Percentiles rank a stretch among this genome's conserved stretches.
Evolutionary conservation across 345 rosid genomes (phyloP).

Genomic region (Corchorus olitorius): DNA sequence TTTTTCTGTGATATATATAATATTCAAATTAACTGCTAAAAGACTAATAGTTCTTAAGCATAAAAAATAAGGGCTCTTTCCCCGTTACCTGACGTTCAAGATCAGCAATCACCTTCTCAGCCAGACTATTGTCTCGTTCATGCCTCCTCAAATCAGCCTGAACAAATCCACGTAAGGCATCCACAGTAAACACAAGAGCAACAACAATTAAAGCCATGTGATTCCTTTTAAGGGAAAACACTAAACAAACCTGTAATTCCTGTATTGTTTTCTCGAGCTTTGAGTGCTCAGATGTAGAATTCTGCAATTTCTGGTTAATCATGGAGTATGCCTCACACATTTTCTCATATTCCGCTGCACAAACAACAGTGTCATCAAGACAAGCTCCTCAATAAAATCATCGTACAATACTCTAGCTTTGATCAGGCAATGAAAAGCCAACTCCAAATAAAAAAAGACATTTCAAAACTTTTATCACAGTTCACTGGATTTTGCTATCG

Average conservation of each 20-base stretch:
- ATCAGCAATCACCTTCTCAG: slow-evolving; percentile 81
- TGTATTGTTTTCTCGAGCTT: slow-evolving; percentile 67
- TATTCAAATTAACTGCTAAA: neutral
- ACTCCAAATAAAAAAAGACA: neutral
- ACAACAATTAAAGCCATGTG: neutral
- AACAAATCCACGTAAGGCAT: slow-evolving; percentile 18
- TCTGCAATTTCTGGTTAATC: slow-evolving; percentile 76
- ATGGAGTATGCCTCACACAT: slow-evolving; percentile 77
- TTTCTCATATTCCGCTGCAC: slow-evolving; percentile 86
- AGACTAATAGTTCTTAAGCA: neutral
- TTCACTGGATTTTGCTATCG: slow-evolving; percentile 1
- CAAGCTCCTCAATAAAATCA: neutral
- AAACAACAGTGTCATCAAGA: slow-evolving; percentile 22
- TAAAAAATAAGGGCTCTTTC: neutral
- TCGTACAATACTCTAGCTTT: neutral
- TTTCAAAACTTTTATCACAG: neutral
- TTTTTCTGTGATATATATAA: neutral
- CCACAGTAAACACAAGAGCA: slow-evolving; percentile 16
- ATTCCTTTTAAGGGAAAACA: neutral
- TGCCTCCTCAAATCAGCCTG: slow-evolving; percentile 80
- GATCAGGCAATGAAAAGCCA: neutral
- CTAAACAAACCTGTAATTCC: slow-evolving; percentile 68
- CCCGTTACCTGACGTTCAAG: slow-evolving; percentile 77
- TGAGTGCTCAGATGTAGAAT: slow-evolving; percentile 63
- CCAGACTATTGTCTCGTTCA: slow-evolving; percentile 67